Conservation (phyloP, 73 alveolate species). For the Paramecium sexaurelia region DNA sequence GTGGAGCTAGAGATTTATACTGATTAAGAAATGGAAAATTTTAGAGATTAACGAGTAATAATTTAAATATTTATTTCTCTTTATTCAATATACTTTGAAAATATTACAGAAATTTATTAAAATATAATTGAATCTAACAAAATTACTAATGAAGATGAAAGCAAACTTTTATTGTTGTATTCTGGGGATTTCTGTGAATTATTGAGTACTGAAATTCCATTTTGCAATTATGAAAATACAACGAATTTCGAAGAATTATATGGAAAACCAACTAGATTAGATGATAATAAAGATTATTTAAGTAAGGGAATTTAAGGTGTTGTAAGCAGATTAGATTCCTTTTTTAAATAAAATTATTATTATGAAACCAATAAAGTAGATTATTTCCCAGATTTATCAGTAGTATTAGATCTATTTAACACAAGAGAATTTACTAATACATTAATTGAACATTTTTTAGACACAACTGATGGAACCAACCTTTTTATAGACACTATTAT, state of each 20-base stretch:
- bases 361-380: slow-evolving; percentile 17
- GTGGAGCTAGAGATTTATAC: background rate
- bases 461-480: slow-evolving; percentile 44
- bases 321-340: background rate
- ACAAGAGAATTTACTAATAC: slow-evolving; percentile 5
- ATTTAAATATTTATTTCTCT: background rate
- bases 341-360: background rate
- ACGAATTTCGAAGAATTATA: background rate
- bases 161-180: background rate
- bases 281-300: slow-evolving; percentile 30
- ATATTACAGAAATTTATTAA: background rate
- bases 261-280: background rate
- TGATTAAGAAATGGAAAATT: background rate
- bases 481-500: background rate
- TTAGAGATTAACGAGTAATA: background rate
- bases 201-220: background rate
- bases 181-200: background rate
- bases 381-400: background rate
- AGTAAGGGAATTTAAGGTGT: slow-evolving; percentile 14
- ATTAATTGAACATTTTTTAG: slow-evolving; percentile 28
- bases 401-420: background rate
- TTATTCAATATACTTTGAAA: background rate
- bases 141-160: background rate
- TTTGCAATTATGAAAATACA: background rate
- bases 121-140: slow-evolving; percentile 2